These are phyloP conservation scores for Penicillium sp. DNA, from an alignment of 2,329 filamentous ascomycete genomes.

Conservation along the genomic window DNA sequence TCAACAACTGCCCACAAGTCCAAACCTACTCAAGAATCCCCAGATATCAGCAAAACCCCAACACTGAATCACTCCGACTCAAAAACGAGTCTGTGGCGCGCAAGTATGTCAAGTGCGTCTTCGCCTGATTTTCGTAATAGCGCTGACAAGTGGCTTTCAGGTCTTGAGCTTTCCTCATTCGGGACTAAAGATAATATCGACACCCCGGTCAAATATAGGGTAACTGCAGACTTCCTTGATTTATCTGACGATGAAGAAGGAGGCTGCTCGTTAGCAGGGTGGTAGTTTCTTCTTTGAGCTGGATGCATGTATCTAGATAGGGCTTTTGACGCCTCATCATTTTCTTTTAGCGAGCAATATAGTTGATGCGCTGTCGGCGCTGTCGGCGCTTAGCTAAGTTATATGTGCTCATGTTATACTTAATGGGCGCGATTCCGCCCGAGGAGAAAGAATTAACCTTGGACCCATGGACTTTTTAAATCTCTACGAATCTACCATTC, in stretches of 20 bases:
- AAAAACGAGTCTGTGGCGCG: not conserved
- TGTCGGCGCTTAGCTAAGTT: not conserved
- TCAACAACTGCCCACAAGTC: not conserved
- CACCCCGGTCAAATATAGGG: not conserved
- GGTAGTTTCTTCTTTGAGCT: not conserved
- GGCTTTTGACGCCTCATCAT: not conserved
- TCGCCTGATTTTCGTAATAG: not conserved
- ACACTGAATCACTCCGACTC: not conserved
- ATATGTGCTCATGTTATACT: not conserved
- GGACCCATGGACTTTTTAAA: not conserved
- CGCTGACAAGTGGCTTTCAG: not conserved
- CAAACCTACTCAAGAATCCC: not conserved
- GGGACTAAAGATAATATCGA: not conserved
- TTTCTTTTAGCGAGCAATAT: not conserved
- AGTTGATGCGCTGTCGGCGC: not conserved
- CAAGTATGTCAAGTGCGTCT: constrained; percentile 2
- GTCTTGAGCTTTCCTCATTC: not conserved
- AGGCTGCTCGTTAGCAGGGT: not conserved
- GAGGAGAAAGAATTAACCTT: not conserved
- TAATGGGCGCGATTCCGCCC: not conserved
- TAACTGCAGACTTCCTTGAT: not conserved
- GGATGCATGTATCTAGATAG: not conserved
- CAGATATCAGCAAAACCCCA: not conserved
- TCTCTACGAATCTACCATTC: not conserved
- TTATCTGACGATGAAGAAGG: not conserved